Conservation (phyloP, 306 rosid species). For the Hippophae rhamnoides region DNA sequence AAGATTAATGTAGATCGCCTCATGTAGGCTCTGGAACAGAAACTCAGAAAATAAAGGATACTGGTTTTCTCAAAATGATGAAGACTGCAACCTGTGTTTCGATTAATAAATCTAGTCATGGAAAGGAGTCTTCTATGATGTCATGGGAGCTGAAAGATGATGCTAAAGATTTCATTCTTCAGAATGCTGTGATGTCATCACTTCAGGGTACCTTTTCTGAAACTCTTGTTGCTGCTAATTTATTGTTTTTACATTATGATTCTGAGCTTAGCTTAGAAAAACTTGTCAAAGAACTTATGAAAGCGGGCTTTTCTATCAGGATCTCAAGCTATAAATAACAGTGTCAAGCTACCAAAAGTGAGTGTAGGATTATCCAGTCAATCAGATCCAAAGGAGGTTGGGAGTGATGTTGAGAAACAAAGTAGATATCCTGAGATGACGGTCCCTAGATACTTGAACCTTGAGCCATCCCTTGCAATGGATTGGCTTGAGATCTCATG, state of each 20-base stretch:
- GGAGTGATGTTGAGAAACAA: constrained; percentile 29
- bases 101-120: constrained; percentile 37
- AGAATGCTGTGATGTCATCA: constrained; percentile 36
- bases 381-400: constrained; percentile 33
- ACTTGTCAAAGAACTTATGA: constrained; percentile 30
- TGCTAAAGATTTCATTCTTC: constrained; percentile 30
- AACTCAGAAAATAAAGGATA: constrained; percentile 35
- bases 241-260: constrained; percentile 23
- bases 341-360: constrained; percentile 27
- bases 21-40: constrained; percentile 39
- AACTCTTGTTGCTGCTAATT: constrained; percentile 23
- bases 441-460: constrained; percentile 55
- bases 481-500: constrained; percentile 98
- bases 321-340: constrained; percentile 29
- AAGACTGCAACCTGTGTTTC: constrained; percentile 23
- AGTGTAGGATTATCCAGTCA: constrained; percentile 27
- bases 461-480: constrained; percentile 97
- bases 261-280: constrained; percentile 26
- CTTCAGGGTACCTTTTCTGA: constrained; percentile 33
- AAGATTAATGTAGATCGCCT: constrained; percentile 6
- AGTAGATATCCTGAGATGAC: constrained; percentile 30
- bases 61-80: constrained; percentile 21
- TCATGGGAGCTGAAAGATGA: constrained; percentile 36
- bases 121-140: constrained; percentile 28
- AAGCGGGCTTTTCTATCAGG: constrained; percentile 31